Conservation (phyloP, 441 rosid genomes). For the Populus hybrid region DNA sequence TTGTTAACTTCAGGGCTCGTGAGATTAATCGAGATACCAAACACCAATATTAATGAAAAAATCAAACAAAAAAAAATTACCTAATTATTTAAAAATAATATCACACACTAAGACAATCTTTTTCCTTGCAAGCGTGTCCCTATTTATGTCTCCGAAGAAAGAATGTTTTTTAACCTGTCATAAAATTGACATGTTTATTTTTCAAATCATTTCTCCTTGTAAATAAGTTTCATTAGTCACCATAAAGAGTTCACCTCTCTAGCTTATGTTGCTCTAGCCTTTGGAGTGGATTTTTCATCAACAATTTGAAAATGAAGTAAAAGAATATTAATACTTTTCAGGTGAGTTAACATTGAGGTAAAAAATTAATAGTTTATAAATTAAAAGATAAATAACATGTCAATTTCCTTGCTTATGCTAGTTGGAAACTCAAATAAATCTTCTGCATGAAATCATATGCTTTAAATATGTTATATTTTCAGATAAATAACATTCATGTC, state of each 20-base stretch:
- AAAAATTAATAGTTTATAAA: too few relatives aligned
- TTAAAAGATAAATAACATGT: too few relatives aligned
- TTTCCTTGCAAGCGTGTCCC: conserved; percentile 25
- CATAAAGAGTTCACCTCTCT: conserved; percentile 55
- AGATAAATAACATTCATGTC: background rate
- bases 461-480: background rate
- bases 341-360: too few relatives aligned
- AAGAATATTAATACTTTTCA: too few relatives aligned
- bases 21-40: too few relatives aligned
- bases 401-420: background rate
- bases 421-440: background rate
- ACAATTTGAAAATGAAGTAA: too few relatives aligned
- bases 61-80: background rate
- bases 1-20: too few relatives aligned
- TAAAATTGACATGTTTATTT: too few relatives aligned
- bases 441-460: background rate
- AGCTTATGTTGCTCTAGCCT: background rate
- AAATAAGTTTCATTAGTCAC: conserved; percentile 13
- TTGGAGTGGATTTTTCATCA: too few relatives aligned
- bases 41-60: too few relatives aligned
- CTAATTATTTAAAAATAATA: background rate
- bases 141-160: too few relatives aligned
- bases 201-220: conserved; percentile 18
- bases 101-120: conserved; percentile 45
- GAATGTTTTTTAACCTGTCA: too few relatives aligned